phyloP scores from a whole-genome alignment of 768 basidiomycete species.

The Tubosaeta sp. region DNA sequence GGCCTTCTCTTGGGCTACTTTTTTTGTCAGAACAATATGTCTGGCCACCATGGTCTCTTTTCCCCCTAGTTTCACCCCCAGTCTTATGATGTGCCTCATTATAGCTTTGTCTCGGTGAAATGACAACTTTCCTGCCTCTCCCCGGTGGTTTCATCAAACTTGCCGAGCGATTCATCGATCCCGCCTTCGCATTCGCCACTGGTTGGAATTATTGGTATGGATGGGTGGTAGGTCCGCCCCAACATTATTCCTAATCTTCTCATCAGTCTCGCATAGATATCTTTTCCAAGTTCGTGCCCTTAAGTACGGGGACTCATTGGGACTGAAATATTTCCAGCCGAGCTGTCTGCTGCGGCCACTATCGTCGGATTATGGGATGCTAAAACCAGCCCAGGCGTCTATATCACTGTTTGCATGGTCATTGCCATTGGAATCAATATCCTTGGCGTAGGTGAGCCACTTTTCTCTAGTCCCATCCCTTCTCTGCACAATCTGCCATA shows the following conservation, averaged over 20 bases:
- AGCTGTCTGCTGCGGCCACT: constrained; percentile 47
- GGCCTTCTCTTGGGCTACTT: constrained; percentile 44
- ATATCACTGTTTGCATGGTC: constrained; percentile 49
- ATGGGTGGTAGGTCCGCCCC: constrained; percentile 24
- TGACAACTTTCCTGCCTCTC: constrained; percentile 42
- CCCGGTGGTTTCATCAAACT: constrained; percentile 45
- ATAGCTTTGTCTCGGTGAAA: constrained; percentile 40
- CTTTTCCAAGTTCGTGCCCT: constrained; percentile 20
- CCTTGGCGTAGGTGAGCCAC: constrained; percentile 35
- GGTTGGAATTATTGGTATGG: constrained; percentile 42
- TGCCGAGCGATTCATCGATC: constrained; percentile 46
- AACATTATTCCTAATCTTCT: neutral
- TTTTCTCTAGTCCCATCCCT: too few species aligned
- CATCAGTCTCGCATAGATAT: constrained; percentile 11
- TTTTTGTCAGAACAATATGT: constrained; percentile 35
- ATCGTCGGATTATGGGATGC: constrained; percentile 47
- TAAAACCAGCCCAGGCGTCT: constrained; percentile 40
- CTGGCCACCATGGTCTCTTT: constrained; percentile 35
- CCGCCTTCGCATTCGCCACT: constrained; percentile 41
- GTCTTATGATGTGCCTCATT: neutral
- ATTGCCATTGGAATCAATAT: constrained; percentile 46
- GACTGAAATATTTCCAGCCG: constrained; percentile 30
- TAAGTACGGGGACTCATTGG: neutral
- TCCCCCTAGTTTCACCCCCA: neutral
- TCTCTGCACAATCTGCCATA: neutral